A percentile compares a stretch with the other conserved stretches of the same genome.
These are phyloP conservation scores for Lipomyces sp. DNA, from an alignment of 805 yeast species.

Conservation along the genomic window DNA sequence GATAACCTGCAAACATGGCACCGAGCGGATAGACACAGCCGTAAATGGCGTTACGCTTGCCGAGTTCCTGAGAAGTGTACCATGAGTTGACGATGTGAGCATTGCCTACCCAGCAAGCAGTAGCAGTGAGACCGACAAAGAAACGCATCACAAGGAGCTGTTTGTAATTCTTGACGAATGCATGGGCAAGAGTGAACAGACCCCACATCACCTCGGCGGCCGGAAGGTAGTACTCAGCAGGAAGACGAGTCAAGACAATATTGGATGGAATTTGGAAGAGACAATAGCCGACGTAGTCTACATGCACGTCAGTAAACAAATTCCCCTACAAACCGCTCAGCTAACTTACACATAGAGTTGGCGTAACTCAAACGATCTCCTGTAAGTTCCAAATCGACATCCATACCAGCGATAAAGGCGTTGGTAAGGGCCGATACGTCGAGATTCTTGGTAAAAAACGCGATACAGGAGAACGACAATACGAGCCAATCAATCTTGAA, in stretches of 20 bases:
- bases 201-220: slow-evolving; percentile 45
- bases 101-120: slow-evolving; percentile 47
- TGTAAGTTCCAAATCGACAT: slow-evolving; percentile 50
- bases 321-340: no score
- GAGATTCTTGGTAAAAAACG: slow-evolving; percentile 65
- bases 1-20: slow-evolving; percentile 57
- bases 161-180: slow-evolving; percentile 36
- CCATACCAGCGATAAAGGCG: slow-evolving; percentile 64
- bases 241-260: slow-evolving; percentile 39
- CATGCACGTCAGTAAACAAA: slow-evolving; percentile 28
- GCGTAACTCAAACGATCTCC: slow-evolving; percentile 60
- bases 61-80: slow-evolving; percentile 55
- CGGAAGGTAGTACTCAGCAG: slow-evolving; percentile 37
- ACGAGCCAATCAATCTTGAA: slow-evolving; percentile 55
- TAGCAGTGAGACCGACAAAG: slow-evolving; percentile 45
- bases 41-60: slow-evolving; percentile 58
- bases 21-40: slow-evolving; percentile 64
- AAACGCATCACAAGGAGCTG: slow-evolving; percentile 40
- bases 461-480: slow-evolving; percentile 54
- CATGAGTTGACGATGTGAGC: slow-evolving; percentile 45
- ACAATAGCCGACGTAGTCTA: slow-evolving; percentile 32
- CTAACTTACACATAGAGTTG: slow-evolving; percentile 45
- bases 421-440: slow-evolving; percentile 59
- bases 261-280: slow-evolving; percentile 44
- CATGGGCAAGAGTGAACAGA: slow-evolving; percentile 30